These are phyloP conservation scores for Penicillium bialowiezense DNA, from an alignment of 495 filamentous ascomycete genomes.

Conservation along the genomic window DNA sequence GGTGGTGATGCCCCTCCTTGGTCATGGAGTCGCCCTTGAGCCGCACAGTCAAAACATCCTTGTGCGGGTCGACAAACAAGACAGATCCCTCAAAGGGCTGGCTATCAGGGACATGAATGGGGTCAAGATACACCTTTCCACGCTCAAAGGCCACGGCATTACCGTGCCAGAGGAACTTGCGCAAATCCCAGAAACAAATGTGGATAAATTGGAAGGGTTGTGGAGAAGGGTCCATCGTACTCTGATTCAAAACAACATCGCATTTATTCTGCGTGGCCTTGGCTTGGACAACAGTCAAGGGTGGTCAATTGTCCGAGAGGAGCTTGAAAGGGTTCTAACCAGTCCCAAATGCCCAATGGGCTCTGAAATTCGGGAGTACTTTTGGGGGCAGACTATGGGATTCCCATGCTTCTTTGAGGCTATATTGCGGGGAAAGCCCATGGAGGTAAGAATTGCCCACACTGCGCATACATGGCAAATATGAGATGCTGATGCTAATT, in stretches of 20 bases:
- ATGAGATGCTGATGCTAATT: no score
- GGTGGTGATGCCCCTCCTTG: conserved; percentile 14
- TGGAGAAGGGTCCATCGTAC: conserved; percentile 25
- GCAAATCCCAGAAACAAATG: neutral
- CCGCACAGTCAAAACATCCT: conserved; percentile 22
- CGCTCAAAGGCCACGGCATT: conserved; percentile 2
- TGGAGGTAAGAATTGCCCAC: no score
- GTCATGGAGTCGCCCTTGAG: conserved; percentile 22
- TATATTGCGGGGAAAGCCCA: no score
- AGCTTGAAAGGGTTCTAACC: neutral
- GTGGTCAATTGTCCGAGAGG: conserved; percentile 12
- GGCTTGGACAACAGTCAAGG: conserved; percentile 5
- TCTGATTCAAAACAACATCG: conserved; percentile 21
- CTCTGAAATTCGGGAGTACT: no score
- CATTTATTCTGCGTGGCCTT: neutral
- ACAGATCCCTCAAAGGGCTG: conserved; percentile 17
- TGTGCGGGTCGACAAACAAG: conserved; percentile 12
- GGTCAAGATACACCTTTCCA: conserved; percentile 18
- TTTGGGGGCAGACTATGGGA: no score
- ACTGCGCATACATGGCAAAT: no score
- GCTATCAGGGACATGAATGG: conserved; percentile 23
- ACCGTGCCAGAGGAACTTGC: no score
- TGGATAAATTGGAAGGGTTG: conserved; percentile 9
- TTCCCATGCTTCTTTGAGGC: no score
- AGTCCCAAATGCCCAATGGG: no score